Evolutionary conservation across 1,139 yeast genomes (phyloP), one percentile per base, ranked within the genome.

Genomic region (Candida dubliniensis): DNA sequence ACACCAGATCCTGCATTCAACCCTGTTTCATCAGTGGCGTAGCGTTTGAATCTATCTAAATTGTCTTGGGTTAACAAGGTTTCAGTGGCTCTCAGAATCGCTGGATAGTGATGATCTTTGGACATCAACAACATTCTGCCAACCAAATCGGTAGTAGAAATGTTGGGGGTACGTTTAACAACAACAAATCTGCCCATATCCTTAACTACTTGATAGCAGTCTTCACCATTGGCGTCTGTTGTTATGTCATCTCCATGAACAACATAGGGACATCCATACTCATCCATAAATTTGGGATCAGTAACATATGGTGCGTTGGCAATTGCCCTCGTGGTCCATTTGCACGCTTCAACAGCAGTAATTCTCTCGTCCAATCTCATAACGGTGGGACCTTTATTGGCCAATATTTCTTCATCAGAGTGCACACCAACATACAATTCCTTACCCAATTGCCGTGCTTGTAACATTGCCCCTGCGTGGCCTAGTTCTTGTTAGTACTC

Each of bases 161-260:
- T 95, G 58, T 91, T 91, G 8, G 93, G 95, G 0, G 99, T 93
- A 53, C 99, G 74, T 63, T 88, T 90, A 34, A 93, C 98, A 15
- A 89, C 91, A 30, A 84, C 78, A 63, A 91, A 88, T 55, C 91
- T 70, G n/a, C 95, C 96, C 61, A 82, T 67, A 45, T 88, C 91
- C 63, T 91, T 91, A 50, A 91, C 89, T 23, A 64, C 74, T 50
- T 85, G 86, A 66, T 93, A 93, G 57, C 97, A 88, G 65, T 93
- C 99, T 46, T 88, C 82, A 0, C 99, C 99, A 57, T 89, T 77
- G 27, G 96, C 96, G 64, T 93, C 98, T 1, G 96, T 87, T 26
- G 98, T 93, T 55, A 93, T 90, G 60, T 93, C 99, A 64, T 93
- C 99, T 5, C 99, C 99, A 62, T 93, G 99, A 10, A 93, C 96